phyloP scores from a whole-genome alignment of 2,329 filamentous ascomycete genomes.

The Fusarium avenaceum region DNA sequence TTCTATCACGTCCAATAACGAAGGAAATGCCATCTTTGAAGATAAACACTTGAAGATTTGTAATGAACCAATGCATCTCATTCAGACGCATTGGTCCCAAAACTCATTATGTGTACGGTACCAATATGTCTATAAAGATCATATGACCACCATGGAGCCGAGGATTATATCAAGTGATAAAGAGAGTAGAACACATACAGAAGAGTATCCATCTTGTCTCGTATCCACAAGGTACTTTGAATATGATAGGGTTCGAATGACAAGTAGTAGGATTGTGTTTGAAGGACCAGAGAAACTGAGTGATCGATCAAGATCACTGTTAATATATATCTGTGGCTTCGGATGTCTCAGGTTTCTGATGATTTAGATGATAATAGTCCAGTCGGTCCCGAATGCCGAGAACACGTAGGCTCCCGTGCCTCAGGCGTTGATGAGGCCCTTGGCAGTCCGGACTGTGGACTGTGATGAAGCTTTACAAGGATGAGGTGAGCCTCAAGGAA shows the following conservation, averaged over 20 bases:
- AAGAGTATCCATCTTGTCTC: conserved; percentile 69
- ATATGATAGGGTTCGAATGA: conserved; percentile 8
- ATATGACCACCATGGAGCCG: background rate
- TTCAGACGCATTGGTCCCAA: background rate
- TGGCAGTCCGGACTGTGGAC: conserved; percentile 3
- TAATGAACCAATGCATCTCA: background rate
- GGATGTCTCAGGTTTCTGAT: background rate
- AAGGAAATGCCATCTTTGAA: background rate
- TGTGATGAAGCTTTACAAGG: conserved; percentile 19
- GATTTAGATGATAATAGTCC: background rate
- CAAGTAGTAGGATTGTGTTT: conserved; percentile 6
- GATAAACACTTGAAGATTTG: background rate
- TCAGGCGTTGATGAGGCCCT: conserved; percentile 1
- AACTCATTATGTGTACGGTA: background rate
- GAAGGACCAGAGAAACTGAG: conserved; percentile 3
- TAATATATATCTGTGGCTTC: conserved; percentile 1
- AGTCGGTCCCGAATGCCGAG: background rate
- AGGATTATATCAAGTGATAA: background rate
- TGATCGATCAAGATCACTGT: conserved; percentile 4
- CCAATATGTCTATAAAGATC: background rate
- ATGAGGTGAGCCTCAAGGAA: conserved; percentile 13
- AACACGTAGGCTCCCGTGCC: background rate
- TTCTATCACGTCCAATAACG: background rate
- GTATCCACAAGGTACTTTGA: conserved; percentile 25
- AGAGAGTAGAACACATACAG: conserved; percentile 63